Base-by-base conservation (phyloP, 140 eudicot genomes). In the Anethum foeniculum region DNA sequence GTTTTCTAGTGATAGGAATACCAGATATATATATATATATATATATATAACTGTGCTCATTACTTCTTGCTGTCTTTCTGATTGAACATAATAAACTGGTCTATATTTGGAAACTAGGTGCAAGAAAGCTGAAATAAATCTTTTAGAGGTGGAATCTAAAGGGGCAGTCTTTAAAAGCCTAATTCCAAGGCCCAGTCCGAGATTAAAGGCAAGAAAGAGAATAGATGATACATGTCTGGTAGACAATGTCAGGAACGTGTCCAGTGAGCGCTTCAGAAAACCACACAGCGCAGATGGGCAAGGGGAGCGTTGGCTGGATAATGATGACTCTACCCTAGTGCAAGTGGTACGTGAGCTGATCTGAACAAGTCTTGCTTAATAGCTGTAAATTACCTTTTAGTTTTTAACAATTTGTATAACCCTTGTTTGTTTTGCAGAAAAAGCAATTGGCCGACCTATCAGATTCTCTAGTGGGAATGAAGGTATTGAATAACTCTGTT, bases 231-330 rank as follows among this genome's bases (percentile, higher is more conserved):
- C 98, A 4, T 97, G 98, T 13, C 83, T 94, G 21, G 56, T 94
- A 82, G 98, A 94, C 82, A 97, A 94, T 77, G 88, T 95, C 14
- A 95, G 91, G 83, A 97, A 95, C 60, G 86, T 95, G 85, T 97
- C 97, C 0, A 95, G 92, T 41, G 90, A 90, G 28, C 85, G 97
- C 48, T 90, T 95, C 82, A 78, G 97, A 64, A 81, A 97, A 79
- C 81, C 93, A 72, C 97, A 91, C 79, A 93, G 91, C 82, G 89
- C 97, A 1, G 95, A 88, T 48, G 97, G 97, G 16, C 88, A 88
- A 8, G 90, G 92, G 99, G 97, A 90, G 82, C 93, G 90, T 69
- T 92, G 99, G 99, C 82, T 95, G 81, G 97, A 95, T 81, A 85
- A 83, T 88, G 93, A 97, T 12, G 91, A 81, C 46, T 77, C 79